phyloP scores from a whole-genome alignment of 352 stramenopile species.

The Pythium guiyangense region DNA sequence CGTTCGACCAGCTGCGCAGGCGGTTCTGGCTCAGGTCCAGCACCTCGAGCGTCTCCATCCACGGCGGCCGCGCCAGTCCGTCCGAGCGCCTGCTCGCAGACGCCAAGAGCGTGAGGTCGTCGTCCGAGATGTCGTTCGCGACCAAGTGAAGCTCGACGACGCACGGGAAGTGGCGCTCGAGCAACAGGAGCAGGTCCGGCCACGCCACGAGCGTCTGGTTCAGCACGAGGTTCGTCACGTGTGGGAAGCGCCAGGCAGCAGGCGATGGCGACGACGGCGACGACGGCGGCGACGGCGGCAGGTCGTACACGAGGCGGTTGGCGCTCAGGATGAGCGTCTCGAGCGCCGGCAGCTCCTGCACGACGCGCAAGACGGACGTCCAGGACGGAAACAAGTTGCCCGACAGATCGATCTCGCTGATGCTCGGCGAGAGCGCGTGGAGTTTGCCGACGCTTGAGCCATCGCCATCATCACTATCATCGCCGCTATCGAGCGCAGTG shows the following conservation, averaged over 20 bases:
- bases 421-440: constrained; percentile 30
- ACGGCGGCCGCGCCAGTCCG: too few relatives aligned
- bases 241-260: too few relatives aligned
- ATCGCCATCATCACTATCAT: neutral
- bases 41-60: too few relatives aligned
- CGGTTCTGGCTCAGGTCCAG: too few relatives aligned
- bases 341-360: constrained; percentile 48
- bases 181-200: too few relatives aligned
- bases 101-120: constrained; percentile 23
- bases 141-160: constrained; percentile 55
- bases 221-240: too few relatives aligned
- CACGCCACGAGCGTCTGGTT: too few relatives aligned
- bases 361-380: constrained; percentile 38
- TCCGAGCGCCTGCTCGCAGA: constrained; percentile 25
- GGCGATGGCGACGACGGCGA: constrained; percentile 64
- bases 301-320: constrained; percentile 54
- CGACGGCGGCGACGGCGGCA: too few relatives aligned
- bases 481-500: constrained; percentile 21
- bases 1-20: too few relatives aligned
- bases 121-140: constrained; percentile 48
- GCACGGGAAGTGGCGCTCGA: too few relatives aligned
- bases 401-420: constrained; percentile 72
- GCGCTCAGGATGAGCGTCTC: constrained; percentile 71
- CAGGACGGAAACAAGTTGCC: constrained; percentile 69
- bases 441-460: constrained; percentile 20